A percentile compares a stretch with the other conserved stretches of the same genome.
Conservation (phyloP, 2,329 filamentous ascomycete species). For the Amphichorda felina region DNA sequence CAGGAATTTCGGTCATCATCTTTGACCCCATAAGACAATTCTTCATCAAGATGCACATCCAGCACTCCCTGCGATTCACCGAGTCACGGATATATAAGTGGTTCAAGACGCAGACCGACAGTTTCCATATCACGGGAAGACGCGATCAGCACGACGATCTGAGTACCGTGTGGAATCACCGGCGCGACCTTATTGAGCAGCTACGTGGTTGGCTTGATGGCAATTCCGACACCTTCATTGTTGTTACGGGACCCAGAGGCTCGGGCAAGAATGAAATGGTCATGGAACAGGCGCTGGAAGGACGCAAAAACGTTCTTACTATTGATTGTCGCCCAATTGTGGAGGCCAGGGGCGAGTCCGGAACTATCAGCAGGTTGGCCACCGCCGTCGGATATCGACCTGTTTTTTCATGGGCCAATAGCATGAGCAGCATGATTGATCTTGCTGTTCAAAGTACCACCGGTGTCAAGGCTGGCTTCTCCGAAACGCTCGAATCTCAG, state of each 20-base stretch:
- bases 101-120: constrained; percentile 54
- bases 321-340: constrained; percentile 91
- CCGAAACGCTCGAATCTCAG: constrained; percentile 82
- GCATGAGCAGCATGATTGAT: constrained; percentile 82
- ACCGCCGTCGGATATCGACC: constrained; percentile 79
- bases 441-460: constrained; percentile 89
- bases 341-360: constrained; percentile 78
- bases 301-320: constrained; percentile 64
- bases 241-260: constrained; percentile 83
- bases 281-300: constrained; percentile 69
- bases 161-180: constrained; percentile 77
- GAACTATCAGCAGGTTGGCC: constrained; percentile 74
- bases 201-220: constrained; percentile 80
- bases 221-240: constrained; percentile 82
- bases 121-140: constrained; percentile 49
- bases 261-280: constrained; percentile 86
- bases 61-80: constrained; percentile 60
- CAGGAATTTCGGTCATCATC: constrained; percentile 71
- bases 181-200: constrained; percentile 69
- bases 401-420: constrained; percentile 95
- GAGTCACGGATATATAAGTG: constrained; percentile 67
- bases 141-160: constrained; percentile 56
- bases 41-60: constrained; percentile 82
- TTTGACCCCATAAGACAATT: constrained; percentile 94
- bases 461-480: constrained; percentile 88